Evolutionary conservation across 352 stramenopile genomes (phyloP).

Genomic region (Globisporangium ultimum): DNA sequence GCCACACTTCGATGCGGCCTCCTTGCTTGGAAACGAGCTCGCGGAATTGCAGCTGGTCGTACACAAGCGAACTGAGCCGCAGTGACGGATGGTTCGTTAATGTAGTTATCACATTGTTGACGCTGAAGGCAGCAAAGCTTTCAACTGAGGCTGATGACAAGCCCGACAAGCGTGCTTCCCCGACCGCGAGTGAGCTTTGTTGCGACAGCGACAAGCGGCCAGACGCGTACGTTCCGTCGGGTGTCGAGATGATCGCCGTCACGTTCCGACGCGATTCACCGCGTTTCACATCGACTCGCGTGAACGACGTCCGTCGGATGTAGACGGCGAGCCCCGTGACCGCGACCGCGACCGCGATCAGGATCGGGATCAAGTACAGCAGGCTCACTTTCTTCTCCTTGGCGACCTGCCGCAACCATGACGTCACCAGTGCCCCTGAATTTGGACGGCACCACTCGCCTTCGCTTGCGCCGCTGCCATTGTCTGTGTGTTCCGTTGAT

Average conservation of each 20-base stretch:
- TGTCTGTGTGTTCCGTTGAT: background rate
- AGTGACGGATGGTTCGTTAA: constrained; percentile 23
- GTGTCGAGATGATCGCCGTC: constrained; percentile 1
- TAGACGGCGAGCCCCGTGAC: constrained; percentile 15
- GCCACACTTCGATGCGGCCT: constrained; percentile 29
- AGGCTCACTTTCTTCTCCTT: constrained; percentile 16
- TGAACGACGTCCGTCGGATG: constrained; percentile 23
- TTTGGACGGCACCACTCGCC: constrained; percentile 23
- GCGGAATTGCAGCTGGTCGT: constrained; percentile 32
- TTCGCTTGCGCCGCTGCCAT: background rate
- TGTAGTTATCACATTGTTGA: constrained; percentile 15
- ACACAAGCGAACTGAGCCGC: constrained; percentile 23
- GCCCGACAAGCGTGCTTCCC: constrained; percentile 4
- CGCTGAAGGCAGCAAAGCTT: constrained; percentile 19
- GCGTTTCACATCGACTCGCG: constrained; percentile 6
- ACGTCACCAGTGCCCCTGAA: constrained; percentile 24
- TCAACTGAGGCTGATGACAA: constrained; percentile 17
- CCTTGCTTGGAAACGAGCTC: constrained; percentile 23
- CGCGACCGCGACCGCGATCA: constrained; percentile 21
- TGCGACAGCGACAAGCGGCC: constrained; percentile 1
- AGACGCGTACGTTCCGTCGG: constrained; percentile 2
- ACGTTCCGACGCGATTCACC: background rate
- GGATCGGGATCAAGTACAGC: constrained; percentile 26
- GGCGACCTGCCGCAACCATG: constrained; percentile 28
- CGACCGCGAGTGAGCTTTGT: constrained; percentile 1